Base-by-base conservation (phyloP, 1,139 yeast genomes). In the Protomyces inundatus region DNA sequence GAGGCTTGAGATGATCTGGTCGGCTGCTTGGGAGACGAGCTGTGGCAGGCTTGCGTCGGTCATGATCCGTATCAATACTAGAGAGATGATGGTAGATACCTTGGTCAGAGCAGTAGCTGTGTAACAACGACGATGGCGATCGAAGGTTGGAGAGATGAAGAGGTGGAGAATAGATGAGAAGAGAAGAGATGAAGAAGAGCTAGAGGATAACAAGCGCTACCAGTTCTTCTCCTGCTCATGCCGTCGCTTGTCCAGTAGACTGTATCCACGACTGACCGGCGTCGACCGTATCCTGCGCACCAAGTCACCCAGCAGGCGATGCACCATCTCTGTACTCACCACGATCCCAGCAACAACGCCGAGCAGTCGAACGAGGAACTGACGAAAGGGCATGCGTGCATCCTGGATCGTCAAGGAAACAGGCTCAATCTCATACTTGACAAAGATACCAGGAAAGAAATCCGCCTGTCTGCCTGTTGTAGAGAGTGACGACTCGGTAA, bases 361-460 rank as follows among this genome's bases (percentile, higher is more conserved):
- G 6, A 88, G 87, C 59, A 91, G 76, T 67, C 90, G 82, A 12
- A 90, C 84, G 9, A 90, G 77, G 74, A 95, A 93, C 70, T 86
- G 89, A 48, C 84, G 73, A 72, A 93, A 91, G 1, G 95, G 82
- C 59, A 91, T 78, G 67, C 98, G 80, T 64, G 78, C 79, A 72
- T 91, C 98, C 36, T 80, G 79, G 45, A 90, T 81, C 3, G 82
- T 76, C 70, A 93, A 80, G 63, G 86, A 82, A 53, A 93, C 83
- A 3, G 98, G 95, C 71, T 93, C 98, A 73, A 93, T 90, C 69
- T 89, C 91, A 73, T 91, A 93, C 64, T 82, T 82, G 77, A 93
- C 83, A 72, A 81, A 88, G 45, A 93, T 85, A 0, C 98, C 98
- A 1, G 97, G 96, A 30, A 58, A 58, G 56, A 58, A 58, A 16